phyloP scores from a whole-genome alignment of 2,329 filamentous ascomycete genomes.

The Sordariomycetes sp. region DNA sequence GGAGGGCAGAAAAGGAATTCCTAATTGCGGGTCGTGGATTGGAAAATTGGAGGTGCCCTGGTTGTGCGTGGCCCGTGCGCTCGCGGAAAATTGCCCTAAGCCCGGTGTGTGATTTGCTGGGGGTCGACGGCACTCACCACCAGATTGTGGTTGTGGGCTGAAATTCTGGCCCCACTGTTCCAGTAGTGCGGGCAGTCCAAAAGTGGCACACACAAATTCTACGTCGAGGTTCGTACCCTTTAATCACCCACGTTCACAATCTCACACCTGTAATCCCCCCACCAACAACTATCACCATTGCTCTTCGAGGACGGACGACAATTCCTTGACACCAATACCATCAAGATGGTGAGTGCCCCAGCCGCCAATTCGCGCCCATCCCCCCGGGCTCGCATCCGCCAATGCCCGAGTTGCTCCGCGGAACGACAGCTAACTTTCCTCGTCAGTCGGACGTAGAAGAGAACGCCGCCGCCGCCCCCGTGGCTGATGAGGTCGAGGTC shows the following conservation, averaged over 20 bases:
- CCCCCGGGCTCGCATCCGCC: neutral
- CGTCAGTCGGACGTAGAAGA: slow-evolving; percentile 99
- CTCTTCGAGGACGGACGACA: slow-evolving; percentile 61
- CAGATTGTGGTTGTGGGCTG: neutral
- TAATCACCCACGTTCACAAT: slow-evolving; percentile 10
- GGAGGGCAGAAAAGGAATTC: slow-evolving; percentile 15
- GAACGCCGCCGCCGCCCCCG: slow-evolving; percentile 58
- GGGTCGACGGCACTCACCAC: neutral
- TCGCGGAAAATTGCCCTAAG: slow-evolving; percentile 28
- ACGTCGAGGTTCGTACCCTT: slow-evolving; percentile 9
- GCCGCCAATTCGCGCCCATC: neutral
- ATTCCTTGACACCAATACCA: slow-evolving; percentile 28
- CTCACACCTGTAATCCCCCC: neutral
- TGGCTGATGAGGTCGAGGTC: slow-evolving; percentile 77
- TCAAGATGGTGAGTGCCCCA: slow-evolving; percentile 44
- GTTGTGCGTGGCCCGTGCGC: slow-evolving; percentile 21
- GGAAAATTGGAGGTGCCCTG: slow-evolving; percentile 15
- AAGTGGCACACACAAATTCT: slow-evolving; percentile 5
- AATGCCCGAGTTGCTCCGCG: neutral
- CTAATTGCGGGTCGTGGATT: slow-evolving; percentile 12
- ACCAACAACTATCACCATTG: slow-evolving; percentile 9
- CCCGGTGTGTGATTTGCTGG: slow-evolving; percentile 10
- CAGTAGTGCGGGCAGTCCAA: neutral
- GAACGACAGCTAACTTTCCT: slow-evolving; percentile 5
- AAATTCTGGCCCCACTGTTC: neutral